These are phyloP conservation scores for Rhodomyrtus psidioides DNA, from an alignment of 441 rosid species.

Conservation along the genomic window DNA sequence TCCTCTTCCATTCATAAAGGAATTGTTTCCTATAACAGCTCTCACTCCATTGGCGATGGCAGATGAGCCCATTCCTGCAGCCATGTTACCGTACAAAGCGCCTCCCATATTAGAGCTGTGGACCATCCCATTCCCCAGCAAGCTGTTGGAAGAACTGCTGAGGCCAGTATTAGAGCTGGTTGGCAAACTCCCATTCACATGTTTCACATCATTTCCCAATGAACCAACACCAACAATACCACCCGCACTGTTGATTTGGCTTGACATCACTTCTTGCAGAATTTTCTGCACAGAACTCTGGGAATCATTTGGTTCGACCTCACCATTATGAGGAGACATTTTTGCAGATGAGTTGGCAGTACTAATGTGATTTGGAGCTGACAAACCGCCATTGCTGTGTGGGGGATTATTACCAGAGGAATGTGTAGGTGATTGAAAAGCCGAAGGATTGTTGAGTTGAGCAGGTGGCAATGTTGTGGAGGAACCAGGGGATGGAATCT, in stretches of 20 bases:
- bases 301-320: constrained; percentile 56
- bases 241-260: constrained; percentile 53
- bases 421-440: constrained; percentile 82
- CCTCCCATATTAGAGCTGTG: constrained; percentile 32
- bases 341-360: constrained; percentile 57
- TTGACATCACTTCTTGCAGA: constrained; percentile 67
- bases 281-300: constrained; percentile 84
- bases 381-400: constrained; percentile 38
- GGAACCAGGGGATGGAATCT: constrained; percentile 77
- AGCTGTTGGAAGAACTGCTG: constrained; percentile 27
- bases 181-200: constrained; percentile 38
- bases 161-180: constrained; percentile 36
- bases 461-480: constrained; percentile 57
- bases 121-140: constrained; percentile 45
- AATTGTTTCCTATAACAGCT: constrained; percentile 46
- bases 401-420: constrained; percentile 60
- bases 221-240: constrained; percentile 56
- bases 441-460: constrained; percentile 45
- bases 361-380: constrained; percentile 49
- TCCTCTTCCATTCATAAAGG: constrained; percentile 67
- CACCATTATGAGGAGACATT: constrained; percentile 45
- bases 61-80: constrained; percentile 56
- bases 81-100: constrained; percentile 42
- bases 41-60: constrained; percentile 60
- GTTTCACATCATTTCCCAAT: constrained; percentile 54